A percentile compares a stretch with the other conserved stretches of the same genome.
Conservation (phyloP, 1,284 basidiomycete genomes). For the Somion occarium region DNA sequence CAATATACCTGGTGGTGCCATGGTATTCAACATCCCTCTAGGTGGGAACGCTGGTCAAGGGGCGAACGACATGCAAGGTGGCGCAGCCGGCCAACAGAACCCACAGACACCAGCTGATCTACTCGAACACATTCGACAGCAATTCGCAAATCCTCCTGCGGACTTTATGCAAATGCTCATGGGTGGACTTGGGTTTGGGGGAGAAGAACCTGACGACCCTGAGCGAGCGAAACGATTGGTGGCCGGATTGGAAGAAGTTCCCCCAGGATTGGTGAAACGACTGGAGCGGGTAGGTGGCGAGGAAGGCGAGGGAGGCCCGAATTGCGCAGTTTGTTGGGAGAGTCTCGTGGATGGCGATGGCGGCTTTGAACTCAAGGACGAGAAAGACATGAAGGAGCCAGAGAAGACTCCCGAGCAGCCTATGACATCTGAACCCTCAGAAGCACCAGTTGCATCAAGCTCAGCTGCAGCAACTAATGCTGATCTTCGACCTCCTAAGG, state of each 20-base stretch:
- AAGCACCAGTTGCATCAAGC: constrained; percentile 11
- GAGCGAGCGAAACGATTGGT: constrained; percentile 59
- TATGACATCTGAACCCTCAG: constrained; percentile 3
- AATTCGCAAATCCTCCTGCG: not conserved
- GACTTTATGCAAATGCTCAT: constrained; percentile 13
- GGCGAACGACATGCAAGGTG: not conserved
- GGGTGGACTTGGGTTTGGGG: constrained; percentile 19
- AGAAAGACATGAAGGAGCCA: constrained; percentile 19
- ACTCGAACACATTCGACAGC: not conserved
- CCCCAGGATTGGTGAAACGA: constrained; percentile 59
- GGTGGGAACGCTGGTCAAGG: not conserved
- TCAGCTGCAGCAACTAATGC: constrained; percentile 4
- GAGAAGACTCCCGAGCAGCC: constrained; percentile 11
- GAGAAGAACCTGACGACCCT: constrained; percentile 55
- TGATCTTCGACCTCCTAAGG: constrained; percentile 16
- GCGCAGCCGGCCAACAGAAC: not conserved
- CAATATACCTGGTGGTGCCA: not conserved
- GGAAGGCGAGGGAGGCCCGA: constrained; percentile 38
- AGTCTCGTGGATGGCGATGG: constrained; percentile 49
- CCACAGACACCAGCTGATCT: not conserved
- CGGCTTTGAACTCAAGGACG: constrained; percentile 27
- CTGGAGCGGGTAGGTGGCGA: constrained; percentile 50
- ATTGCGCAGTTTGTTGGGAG: constrained; percentile 75
- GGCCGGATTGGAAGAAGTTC: constrained; percentile 59
- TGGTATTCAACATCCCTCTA: not conserved